phyloP scores from a whole-genome alignment of 257 asterid genomes.

The Perilla frutescens region DNA sequence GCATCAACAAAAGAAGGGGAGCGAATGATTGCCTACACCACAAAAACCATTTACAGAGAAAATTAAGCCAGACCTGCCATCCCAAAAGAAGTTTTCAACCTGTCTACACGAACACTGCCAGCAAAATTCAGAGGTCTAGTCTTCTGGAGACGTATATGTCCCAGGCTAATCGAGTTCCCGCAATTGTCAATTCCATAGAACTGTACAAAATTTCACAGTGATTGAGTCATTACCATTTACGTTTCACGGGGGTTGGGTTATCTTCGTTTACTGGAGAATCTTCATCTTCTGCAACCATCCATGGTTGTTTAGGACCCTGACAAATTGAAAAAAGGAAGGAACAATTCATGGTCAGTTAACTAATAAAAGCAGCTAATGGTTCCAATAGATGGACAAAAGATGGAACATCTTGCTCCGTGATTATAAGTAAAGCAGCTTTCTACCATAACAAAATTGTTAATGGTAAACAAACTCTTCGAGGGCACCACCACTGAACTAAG shows the following conservation, averaged over 20 bases:
- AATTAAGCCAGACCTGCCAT: too few relatives aligned
- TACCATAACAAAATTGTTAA: neutral
- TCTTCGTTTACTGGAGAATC: conserved; percentile 45
- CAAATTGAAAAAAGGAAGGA: neutral
- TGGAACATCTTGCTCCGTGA: neutral
- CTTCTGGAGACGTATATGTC: too few relatives aligned
- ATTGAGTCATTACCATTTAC: neutral
- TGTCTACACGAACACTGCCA: too few relatives aligned
- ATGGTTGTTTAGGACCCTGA: conserved; percentile 86
- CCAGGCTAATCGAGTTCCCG: too few relatives aligned
- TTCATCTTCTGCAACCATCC: conserved; percentile 77
- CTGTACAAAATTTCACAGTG: too few relatives aligned
- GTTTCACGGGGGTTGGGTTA: neutral
- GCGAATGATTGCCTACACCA: too few relatives aligned
- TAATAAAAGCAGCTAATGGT: neutral
- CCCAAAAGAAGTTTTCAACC: too few relatives aligned
- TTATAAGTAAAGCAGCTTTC: neutral
- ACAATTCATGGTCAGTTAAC: neutral
- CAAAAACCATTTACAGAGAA: too few relatives aligned
- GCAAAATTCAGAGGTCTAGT: too few relatives aligned
- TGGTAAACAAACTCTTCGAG: neutral
- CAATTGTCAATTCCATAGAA: too few relatives aligned
- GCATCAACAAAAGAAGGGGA: too few relatives aligned
- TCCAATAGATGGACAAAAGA: neutral
- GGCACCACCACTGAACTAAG: too few relatives aligned